These are phyloP conservation scores for Penicillium odoratum DNA, from an alignment of 495 filamentous ascomycete genomes.

Conservation along the genomic window DNA sequence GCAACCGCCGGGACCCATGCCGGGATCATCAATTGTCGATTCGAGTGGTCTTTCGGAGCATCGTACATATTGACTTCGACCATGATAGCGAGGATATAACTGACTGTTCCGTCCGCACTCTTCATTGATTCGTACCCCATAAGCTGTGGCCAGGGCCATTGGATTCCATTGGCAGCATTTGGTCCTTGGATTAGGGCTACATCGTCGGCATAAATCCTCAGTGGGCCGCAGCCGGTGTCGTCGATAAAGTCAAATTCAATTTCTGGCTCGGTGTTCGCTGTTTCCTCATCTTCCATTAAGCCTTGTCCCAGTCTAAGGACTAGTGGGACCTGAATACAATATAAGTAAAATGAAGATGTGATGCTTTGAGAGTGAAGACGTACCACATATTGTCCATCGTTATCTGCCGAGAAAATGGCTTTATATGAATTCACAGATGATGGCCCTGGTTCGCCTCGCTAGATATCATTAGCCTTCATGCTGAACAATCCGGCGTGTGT, in stretches of 20 bases:
- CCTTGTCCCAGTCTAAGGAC: conserved; percentile 1
- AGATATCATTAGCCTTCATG: not conserved
- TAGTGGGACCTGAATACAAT: not conserved
- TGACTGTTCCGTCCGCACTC: not conserved
- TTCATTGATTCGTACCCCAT: not conserved
- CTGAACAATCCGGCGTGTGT: not conserved
- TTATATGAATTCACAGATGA: not conserved
- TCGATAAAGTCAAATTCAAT: conserved; percentile 5
- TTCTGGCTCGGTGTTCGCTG: not conserved
- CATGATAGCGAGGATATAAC: not conserved
- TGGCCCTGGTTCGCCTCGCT: not conserved
- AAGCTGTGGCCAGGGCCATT: not conserved
- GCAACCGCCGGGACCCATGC: not conserved
- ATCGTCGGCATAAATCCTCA: not conserved
- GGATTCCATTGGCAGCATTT: too few species aligned
- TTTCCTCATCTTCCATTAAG: not conserved
- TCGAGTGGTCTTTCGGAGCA: not conserved
- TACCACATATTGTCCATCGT: not conserved
- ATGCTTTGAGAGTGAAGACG: not conserved
- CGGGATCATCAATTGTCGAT: not conserved
- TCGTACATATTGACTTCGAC: conserved; percentile 7
- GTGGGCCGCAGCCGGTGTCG: not conserved
- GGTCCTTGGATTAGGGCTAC: not conserved
- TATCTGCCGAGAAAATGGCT: not conserved
- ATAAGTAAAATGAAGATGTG: not conserved